These are phyloP conservation scores for Colletotrichum chrysophilum DNA, from an alignment of 2,329 filamentous ascomycete species.

Conservation along the genomic window DNA sequence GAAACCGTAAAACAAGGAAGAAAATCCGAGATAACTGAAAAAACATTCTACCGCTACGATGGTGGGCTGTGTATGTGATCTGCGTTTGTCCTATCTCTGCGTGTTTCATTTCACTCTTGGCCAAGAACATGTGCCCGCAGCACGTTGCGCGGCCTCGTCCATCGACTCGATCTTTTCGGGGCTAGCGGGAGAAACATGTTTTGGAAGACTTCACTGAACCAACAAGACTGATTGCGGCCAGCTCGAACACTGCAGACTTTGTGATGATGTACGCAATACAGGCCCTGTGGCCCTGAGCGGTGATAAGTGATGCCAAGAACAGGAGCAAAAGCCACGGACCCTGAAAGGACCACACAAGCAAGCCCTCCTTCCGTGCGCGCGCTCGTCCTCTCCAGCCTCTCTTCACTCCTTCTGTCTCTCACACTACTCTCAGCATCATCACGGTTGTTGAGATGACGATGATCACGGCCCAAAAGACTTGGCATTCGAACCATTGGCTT, in stretches of 20 bases:
- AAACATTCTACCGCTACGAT: not conserved
- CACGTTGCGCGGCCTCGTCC: slow-evolving; percentile 3
- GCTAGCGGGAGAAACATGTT: not conserved
- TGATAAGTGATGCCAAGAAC: not conserved
- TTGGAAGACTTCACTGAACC: not conserved
- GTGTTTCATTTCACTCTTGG: not conserved
- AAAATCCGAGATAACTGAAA: not conserved
- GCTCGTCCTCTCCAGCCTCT: not conserved
- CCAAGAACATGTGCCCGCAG: not conserved
- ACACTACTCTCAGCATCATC: not conserved
- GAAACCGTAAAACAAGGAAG: slow-evolving; percentile 9
- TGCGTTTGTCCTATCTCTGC: not conserved
- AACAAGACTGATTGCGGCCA: not conserved
- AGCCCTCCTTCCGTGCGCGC: not conserved
- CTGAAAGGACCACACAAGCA: not conserved
- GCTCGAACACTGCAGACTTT: not conserved
- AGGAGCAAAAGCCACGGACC: not conserved
- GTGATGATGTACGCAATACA: not conserved
- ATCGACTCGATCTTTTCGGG: not conserved
- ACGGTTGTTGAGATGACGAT: not conserved
- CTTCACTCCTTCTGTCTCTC: not conserved
- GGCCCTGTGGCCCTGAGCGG: not conserved
- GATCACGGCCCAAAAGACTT: not conserved
- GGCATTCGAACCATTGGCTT: slow-evolving; percentile 9
- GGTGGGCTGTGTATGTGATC: not conserved